Evolutionary conservation across 1,284 basidiomycete genomes (phyloP).

Genomic region (Ustilago lituana): DNA sequence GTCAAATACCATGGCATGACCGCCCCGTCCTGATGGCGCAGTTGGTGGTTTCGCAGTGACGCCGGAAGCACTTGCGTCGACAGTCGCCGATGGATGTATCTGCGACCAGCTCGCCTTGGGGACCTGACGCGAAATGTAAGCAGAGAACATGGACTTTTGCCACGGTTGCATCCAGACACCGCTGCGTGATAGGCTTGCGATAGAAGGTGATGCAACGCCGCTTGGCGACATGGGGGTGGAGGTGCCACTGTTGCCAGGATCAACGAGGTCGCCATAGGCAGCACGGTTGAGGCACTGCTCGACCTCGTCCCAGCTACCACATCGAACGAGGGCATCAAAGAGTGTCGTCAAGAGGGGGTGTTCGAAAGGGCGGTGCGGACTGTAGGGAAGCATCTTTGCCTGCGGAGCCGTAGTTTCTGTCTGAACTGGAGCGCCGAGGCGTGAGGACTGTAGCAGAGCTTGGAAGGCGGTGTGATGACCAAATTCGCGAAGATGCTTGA

Average conservation of each 20-base stretch:
- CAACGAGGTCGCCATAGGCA: constrained; percentile 45
- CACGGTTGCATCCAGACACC: constrained; percentile 35
- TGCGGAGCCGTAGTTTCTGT: constrained; percentile 1
- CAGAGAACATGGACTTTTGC: constrained; percentile 53
- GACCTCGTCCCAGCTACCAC: constrained; percentile 74
- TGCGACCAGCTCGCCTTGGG: constrained; percentile 51
- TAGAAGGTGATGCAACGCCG: constrained; percentile 19
- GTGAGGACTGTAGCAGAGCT: constrained; percentile 47
- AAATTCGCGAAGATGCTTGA: constrained; percentile 81
- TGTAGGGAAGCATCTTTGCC: constrained; percentile 26
- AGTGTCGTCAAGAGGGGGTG: constrained; percentile 77
- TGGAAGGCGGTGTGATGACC: constrained; percentile 76
- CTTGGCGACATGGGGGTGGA: constrained; percentile 33
- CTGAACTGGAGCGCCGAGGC: constrained; percentile 20
- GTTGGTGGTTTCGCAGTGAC: not conserved
- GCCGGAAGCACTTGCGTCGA: constrained; percentile 11
- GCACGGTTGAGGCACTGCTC: constrained; percentile 69
- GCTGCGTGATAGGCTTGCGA: constrained; percentile 34
- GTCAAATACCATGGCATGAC: constrained; percentile 85
- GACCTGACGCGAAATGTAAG: constrained; percentile 50
- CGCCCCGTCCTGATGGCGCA: constrained; percentile 72
- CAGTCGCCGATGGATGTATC: constrained; percentile 33
- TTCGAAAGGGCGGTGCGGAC: constrained; percentile 70
- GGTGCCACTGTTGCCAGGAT: constrained; percentile 19
- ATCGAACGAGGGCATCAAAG: constrained; percentile 75